A percentile compares a stretch with the other conserved stretches of the same genome.
phyloP scores from a whole-genome alignment of 768 basidiomycete genomes.

The Cystobasidium ongulense region DNA sequence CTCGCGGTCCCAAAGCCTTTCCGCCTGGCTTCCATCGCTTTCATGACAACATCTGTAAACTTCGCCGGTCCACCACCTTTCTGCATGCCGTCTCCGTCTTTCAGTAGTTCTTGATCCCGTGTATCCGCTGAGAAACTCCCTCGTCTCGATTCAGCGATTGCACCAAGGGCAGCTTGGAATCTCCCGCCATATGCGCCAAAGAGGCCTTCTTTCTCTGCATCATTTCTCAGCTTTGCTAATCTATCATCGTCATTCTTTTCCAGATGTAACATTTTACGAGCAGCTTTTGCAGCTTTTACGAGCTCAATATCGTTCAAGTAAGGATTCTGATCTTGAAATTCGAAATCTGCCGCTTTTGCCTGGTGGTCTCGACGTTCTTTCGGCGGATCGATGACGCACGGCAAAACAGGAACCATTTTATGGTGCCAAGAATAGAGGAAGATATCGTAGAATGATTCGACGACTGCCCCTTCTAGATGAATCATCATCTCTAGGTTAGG shows the following conservation, averaged over 20 bases:
- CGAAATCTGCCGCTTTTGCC: conserved; percentile 45
- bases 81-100: conserved; percentile 35
- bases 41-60: conserved; percentile 18
- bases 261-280: conserved; percentile 44
- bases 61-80: neutral
- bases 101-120: neutral
- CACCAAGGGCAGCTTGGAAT: conserved; percentile 15
- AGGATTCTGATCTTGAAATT: conserved; percentile 48
- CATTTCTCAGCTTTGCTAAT: neutral
- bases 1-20: neutral
- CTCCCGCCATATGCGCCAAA: neutral
- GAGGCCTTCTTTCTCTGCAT: neutral
- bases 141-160: conserved; percentile 4
- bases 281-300: conserved; percentile 47
- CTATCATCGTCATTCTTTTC: conserved; percentile 41
- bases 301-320: conserved; percentile 49
- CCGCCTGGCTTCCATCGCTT: conserved; percentile 14
- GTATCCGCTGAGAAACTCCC: conserved; percentile 21
- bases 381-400: conserved; percentile 43
- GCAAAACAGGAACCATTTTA: conserved; percentile 42
- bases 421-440: conserved; percentile 50
- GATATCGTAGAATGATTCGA: conserved; percentile 62
- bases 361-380: conserved; percentile 41
- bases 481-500: conserved; percentile 55
- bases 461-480: conserved; percentile 63